These are phyloP conservation scores for Pachyrhizus erosus DNA, from an alignment of 306 rosid species.

Conservation along the genomic window DNA sequence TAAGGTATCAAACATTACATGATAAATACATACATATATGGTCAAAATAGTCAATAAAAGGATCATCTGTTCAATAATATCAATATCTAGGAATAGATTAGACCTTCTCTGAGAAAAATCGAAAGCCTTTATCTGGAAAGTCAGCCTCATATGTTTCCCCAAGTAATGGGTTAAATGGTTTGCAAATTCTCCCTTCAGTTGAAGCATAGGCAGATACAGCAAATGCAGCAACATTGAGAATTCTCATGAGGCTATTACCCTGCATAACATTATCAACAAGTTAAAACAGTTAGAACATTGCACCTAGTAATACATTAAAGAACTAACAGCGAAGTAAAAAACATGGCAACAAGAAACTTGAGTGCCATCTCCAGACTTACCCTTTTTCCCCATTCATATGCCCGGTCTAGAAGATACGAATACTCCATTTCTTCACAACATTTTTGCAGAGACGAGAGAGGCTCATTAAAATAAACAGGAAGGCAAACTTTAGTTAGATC, in stretches of 20 bases:
- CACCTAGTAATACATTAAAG: conserved; percentile 19
- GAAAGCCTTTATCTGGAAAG: conserved; percentile 87
- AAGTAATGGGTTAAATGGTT: conserved; percentile 91
- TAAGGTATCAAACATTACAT: not conserved
- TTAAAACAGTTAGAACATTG: conserved; percentile 10
- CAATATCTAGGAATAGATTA: conserved; percentile 9
- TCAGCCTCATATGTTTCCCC: conserved; percentile 98
- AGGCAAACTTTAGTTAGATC: conserved; percentile 97
- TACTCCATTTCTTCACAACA: conserved; percentile 96
- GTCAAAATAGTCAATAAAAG: conserved; percentile 1
- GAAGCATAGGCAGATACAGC: conserved; percentile 98
- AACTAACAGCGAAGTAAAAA: conserved; percentile 16
- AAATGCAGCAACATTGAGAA: conserved; percentile 97
- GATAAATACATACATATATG: not conserved
- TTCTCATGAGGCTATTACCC: conserved; percentile 94
- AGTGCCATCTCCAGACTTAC: conserved; percentile 51
- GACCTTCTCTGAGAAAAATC: conserved; percentile 93
- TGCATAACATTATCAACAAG: conserved; percentile 44
- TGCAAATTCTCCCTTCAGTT: conserved; percentile 93
- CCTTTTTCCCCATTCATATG: conserved; percentile 93
- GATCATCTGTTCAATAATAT: not conserved
- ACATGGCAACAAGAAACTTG: not conserved
- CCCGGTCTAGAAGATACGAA: conserved; percentile 90
- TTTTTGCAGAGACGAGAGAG: conserved; percentile 91
- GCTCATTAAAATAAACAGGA: conserved; percentile 96